These are phyloP conservation scores for Penstemon davidsonii DNA, from an alignment of 257 asterid species.

Conservation along the genomic window DNA sequence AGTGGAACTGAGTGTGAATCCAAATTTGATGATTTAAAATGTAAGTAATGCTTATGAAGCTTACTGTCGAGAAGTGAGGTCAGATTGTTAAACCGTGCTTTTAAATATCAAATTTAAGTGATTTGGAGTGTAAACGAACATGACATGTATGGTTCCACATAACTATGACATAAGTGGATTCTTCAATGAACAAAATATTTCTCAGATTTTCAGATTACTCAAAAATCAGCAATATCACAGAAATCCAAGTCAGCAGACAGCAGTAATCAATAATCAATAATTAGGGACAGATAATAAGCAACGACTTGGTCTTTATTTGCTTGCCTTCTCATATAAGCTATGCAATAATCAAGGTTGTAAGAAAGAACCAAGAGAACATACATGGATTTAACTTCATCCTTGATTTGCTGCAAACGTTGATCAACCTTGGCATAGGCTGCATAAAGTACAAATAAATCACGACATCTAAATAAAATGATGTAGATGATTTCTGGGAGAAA, in stretches of 20 bases:
- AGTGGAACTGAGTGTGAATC: background rate
- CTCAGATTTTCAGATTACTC: background rate
- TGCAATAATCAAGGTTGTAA: background rate
- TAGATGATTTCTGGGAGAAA: conserved; percentile 9
- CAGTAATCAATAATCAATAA: no score
- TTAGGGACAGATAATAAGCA: conserved; percentile 13
- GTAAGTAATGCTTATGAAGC: background rate
- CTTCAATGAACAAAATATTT: background rate
- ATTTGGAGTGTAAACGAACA: conserved; percentile 4
- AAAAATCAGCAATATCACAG: no score
- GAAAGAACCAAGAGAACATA: conserved; percentile 38
- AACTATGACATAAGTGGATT: no score
- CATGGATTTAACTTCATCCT: conserved; percentile 78
- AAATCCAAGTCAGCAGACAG: no score
- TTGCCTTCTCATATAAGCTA: background rate
- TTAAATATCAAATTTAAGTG: conserved; percentile 1
- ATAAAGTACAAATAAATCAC: conserved; percentile 12
- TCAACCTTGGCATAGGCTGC: conserved; percentile 63
- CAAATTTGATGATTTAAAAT: background rate
- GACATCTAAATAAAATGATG: conserved; percentile 6
- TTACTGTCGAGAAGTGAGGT: background rate
- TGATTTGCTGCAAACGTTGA: conserved; percentile 71
- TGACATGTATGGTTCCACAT: background rate
- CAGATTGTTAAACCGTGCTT: no score
- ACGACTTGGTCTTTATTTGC: conserved; percentile 10